Conservation (phyloP, 2,329 filamentous ascomycete genomes). For the Epichloe sibirici region DNA sequence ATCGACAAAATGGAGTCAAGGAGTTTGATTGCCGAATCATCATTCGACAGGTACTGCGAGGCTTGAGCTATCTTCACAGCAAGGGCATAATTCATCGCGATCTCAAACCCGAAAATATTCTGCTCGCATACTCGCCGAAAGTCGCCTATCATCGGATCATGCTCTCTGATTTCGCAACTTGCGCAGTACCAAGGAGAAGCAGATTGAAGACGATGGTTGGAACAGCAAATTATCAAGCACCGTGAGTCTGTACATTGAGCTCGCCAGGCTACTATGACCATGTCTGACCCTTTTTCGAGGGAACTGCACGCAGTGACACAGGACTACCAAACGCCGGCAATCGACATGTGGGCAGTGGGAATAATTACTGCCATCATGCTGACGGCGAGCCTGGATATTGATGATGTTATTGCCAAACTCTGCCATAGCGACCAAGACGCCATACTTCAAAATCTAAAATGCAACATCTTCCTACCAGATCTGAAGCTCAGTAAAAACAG, state of each 20-base stretch:
- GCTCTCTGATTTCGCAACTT: constrained; percentile 40
- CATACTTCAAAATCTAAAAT: constrained; percentile 11
- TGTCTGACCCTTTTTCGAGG: constrained; percentile 16
- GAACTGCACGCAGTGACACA: constrained; percentile 20
- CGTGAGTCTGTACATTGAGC: constrained; percentile 25
- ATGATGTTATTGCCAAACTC: constrained; percentile 13
- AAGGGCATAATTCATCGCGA: constrained; percentile 40
- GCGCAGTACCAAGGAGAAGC: constrained; percentile 28
- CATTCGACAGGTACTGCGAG: constrained; percentile 34
- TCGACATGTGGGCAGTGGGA: constrained; percentile 43
- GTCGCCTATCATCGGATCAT: constrained; percentile 32
- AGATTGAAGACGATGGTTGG: constrained; percentile 34
- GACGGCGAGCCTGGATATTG: constrained; percentile 11
- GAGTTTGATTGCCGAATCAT: constrained; percentile 34
- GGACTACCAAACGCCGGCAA: constrained; percentile 20
- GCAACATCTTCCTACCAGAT: constrained; percentile 7
- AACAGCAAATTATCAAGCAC: constrained; percentile 35
- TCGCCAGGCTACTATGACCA: background rate
- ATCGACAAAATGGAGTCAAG: constrained; percentile 16
- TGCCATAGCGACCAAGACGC: constrained; percentile 16
- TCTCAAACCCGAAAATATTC: constrained; percentile 42
- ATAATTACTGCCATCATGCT: constrained; percentile 29
- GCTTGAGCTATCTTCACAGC: constrained; percentile 34
- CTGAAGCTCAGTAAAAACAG: constrained; percentile 14
- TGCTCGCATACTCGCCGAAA: constrained; percentile 33